Base-by-base conservation (phyloP, 805 yeast genomes). In the Cyberlindnera mississippiensis region DNA sequence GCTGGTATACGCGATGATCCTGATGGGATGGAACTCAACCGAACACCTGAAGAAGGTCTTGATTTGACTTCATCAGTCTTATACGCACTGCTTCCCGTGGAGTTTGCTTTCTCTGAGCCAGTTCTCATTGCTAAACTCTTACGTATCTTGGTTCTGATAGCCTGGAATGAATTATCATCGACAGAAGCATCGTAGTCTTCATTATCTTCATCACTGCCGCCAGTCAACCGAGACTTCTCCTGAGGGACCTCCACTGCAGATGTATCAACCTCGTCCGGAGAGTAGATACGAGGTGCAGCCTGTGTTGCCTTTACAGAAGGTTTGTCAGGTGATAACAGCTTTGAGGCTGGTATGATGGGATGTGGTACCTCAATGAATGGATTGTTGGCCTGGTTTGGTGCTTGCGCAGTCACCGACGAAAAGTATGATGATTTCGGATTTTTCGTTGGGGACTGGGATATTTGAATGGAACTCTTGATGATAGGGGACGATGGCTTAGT, bases 141-240 rank as follows among this genome's bases (percentile, higher is more conserved):
- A 22, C 75, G 51, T 8, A 72, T 70, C 2, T 74, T 71, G 5
- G 66, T 63, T 44, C 71, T 65, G n/a, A 72, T 72, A 0, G 73
- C 73, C 44, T 69, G 72, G 45, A 72, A 71, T 7, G 76, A 72
- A 12, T 39, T 49, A 33, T 65, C 67, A 33, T 70, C 72, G 11
- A 44, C 39, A 6, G 57, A 51, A 9, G 52, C 50, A 24, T 52
- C 53, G 18, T 49, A 41, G 11, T 49, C 48, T 6, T 20, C 41
- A 12, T 43, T 34, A 8, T 49, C 42, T 9, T 43, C 46, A 3
- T 33, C 41, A 14, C 5, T n/a, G 11, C 31, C 14, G 14, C 17
- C n/a, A 13, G 12, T 12, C 5, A 27, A 5, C 14, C 8, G 24
- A 20, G 12, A 8, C 29, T 27, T 27, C 29, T 27, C 14, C n/a